Evolutionary conservation across 495 filamentous ascomycete genomes (phyloP), one percentile per base, ranked within the genome.

Genomic region (Aspergillus homomorphus): DNA sequence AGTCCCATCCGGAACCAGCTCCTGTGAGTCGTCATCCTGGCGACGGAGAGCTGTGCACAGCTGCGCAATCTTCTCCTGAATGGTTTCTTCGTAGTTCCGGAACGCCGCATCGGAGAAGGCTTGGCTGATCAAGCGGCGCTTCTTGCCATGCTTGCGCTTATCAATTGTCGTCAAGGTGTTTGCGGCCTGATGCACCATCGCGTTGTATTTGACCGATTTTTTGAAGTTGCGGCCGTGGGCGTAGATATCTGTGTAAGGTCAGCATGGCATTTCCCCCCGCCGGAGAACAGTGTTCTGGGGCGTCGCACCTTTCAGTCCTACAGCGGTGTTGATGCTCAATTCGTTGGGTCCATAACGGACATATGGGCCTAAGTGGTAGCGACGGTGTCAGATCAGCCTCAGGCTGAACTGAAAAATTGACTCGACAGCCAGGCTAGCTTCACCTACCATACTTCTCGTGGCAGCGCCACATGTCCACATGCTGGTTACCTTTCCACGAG

Each of bases 371-470:
- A 30, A 4, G 26, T 30, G 26, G 26, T 30, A 30, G 10, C 10
- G 38, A 23, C 1, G 12, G 5, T 43, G 20, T 44, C 33, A 38
- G 55, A 54, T 24, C 0, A 8, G 22, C 19, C 16, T 20, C 16
- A 9, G 4, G 19, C 9, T 1, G 2, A 9, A 14, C 0, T 3
- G n/a, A 28, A 26, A 44, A 91, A 96, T 82, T 10, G 26, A 30
- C 26, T 30, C 4, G 26, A 30, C 26, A 30, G 26, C 26, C 4
- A 30, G 26, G 10, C 26, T 30, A 10, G 26, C 26, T 30, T 4
- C 26, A 82, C 96, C 72, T 45, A 62, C 73, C 73, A 24, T 77
- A 74, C 59, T 67, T 67, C 38, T 69, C n/a, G 55, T 77, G 73
- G 15, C 63, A 64, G 0, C 24, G 19, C 52, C 59, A 59, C 1